These are phyloP conservation scores for Parasitella parasitica DNA, from an alignment of 371 early-diverging fungal species.

Conservation along the genomic window DNA sequence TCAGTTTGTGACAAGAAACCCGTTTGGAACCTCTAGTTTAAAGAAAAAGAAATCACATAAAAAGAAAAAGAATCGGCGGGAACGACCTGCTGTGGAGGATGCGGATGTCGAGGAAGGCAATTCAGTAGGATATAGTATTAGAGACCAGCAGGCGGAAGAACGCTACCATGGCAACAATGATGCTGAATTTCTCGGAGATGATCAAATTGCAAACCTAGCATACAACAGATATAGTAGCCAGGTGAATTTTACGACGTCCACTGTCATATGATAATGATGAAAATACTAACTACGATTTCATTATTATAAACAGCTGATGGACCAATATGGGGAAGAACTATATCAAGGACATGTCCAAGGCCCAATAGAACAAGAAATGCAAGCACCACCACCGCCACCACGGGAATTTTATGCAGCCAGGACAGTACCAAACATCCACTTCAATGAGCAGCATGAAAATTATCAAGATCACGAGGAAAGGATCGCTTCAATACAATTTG, in stretches of 20 bases:
- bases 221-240: conserved; percentile 21
- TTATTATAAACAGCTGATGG: conserved; percentile 18
- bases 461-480: conserved; percentile 6
- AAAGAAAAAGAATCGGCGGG: conserved; percentile 11
- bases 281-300: not conserved
- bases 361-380: conserved; percentile 34
- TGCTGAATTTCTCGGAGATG: conserved; percentile 47
- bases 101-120: conserved; percentile 23
- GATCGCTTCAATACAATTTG: not conserved
- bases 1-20: conserved; percentile 41
- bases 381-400: conserved; percentile 25
- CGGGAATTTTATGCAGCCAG: conserved; percentile 34
- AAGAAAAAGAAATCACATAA: conserved; percentile 19
- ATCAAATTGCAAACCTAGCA: conserved; percentile 37
- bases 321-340: conserved; percentile 36
- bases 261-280: not conserved
- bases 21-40: conserved; percentile 31
- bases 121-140: conserved; percentile 20
- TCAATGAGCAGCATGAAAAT: not conserved
- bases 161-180: conserved; percentile 25
- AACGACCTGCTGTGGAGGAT: conserved; percentile 21
- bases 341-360: conserved; percentile 20
- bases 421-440: conserved; percentile 23
- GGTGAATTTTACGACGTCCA: not conserved
- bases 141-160: not conserved